Evolutionary conservation across 306 rosid species (phyloP).

Genomic region (Prunus davidiana): DNA sequence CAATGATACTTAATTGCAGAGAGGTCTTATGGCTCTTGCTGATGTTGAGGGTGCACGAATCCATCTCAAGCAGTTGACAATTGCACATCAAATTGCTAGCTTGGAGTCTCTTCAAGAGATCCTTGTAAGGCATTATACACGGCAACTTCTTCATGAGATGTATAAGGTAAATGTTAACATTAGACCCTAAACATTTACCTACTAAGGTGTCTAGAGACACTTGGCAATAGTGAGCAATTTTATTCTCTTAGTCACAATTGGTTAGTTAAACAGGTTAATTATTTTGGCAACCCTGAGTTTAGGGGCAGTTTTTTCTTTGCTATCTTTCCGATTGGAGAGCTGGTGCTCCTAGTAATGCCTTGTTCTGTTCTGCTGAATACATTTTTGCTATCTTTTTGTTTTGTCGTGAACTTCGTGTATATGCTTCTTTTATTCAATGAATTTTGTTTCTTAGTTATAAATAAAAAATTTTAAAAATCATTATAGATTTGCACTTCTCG

Average conservation of each 20-base stretch:
- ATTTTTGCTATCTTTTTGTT: not conserved
- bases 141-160: constrained; percentile 92
- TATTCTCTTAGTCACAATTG: not conserved
- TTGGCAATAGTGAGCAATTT: not conserved
- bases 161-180: constrained; percentile 57
- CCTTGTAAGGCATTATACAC: constrained; percentile 73
- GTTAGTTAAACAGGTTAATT: not conserved
- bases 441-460: no score
- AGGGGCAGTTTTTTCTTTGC: not conserved
- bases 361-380: not conserved
- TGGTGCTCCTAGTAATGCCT: not conserved
- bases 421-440: no score
- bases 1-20: constrained; percentile 46
- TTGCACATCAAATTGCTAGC: constrained; percentile 93
- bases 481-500: no score
- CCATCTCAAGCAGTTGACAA: constrained; percentile 70
- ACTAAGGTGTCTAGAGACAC: not conserved
- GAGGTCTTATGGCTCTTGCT: constrained; percentile 93
- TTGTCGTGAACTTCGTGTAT: no score
- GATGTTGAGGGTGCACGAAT: constrained; percentile 96
- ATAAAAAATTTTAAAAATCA: no score
- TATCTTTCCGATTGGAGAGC: not conserved
- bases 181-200: not conserved
- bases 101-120: constrained; percentile 80
- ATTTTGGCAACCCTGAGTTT: not conserved